Percentiles rank a stretch among this genome's conserved stretches.
phyloP scores from a whole-genome alignment of 192 early-diverging fungal genomes.

The Backusella parvicylindrica region DNA sequence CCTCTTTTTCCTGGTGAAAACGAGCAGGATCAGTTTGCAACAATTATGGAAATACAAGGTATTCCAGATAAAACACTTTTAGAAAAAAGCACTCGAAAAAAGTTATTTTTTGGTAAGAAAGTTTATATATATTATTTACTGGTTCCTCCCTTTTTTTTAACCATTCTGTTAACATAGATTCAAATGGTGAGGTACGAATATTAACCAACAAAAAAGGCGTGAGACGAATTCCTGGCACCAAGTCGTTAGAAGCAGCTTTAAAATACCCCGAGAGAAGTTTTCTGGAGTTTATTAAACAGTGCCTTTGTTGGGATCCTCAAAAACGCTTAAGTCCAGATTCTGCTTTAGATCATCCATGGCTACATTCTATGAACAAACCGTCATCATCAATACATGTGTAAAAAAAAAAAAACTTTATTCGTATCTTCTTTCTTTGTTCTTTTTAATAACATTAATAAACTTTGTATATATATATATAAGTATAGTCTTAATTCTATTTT shows the following conservation, averaged over 20 bases:
- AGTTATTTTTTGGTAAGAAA: constrained; percentile 78
- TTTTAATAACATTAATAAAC: neutral
- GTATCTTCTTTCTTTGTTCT: neutral
- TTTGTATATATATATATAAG: neutral
- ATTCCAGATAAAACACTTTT: constrained; percentile 70
- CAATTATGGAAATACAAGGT: constrained; percentile 89
- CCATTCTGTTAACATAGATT: constrained; percentile 27
- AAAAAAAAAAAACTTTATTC: neutral
- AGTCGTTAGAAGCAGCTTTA: constrained; percentile 68
- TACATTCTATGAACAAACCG: neutral
- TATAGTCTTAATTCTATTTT: neutral
- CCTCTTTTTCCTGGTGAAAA: constrained; percentile 96
- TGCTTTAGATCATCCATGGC: constrained; percentile 6
- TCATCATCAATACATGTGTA: neutral
- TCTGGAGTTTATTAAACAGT: constrained; percentile 78
- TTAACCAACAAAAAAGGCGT: constrained; percentile 84
- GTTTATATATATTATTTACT: neutral
- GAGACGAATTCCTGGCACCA: constrained; percentile 65
- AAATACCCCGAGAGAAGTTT: constrained; percentile 72
- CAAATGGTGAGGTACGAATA: constrained; percentile 47
- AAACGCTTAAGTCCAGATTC: neutral
- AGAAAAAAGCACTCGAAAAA: constrained; percentile 69
- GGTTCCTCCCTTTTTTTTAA: constrained; percentile 15
- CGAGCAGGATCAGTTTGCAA: constrained; percentile 88
- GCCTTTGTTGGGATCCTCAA: constrained; percentile 82